Evolutionary conservation across 139 green algal species (phyloP), one percentile per base, ranked within the genome.

Genomic region (Monoraphidium neglectum): DNA sequence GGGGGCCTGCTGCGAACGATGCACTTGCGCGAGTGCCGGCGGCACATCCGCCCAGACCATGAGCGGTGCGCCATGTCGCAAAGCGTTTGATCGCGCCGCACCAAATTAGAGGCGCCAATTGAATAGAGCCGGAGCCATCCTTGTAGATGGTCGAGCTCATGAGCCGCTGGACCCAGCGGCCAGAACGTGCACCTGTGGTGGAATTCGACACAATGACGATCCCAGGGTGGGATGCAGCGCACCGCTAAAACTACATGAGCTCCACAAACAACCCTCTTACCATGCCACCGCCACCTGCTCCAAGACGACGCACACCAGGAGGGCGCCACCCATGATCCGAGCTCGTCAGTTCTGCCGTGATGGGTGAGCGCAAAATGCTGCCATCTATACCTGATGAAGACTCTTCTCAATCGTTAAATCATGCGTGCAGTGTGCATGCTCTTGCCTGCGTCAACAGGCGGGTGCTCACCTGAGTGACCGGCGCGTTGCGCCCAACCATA

Each of bases 81-180:
- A 3, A 2, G 38, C 3, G 16, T 12, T 37, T 18, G 23, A 6
- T 46, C 33, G 24, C 30, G 6, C 5, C 73, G 26, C 47, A 84
- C 79, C 80, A 94, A 66, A 35, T 87, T 91, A n/a, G 74, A 85
- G 33, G 83, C 57, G 0, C 68, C 49, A 4, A 88, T 15, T n/a
- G 56, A 77, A 51, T 87, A 89, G 2, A 79, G 57, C 46, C 77
- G 21, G 36, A 72, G 21, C 76, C 78, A 86, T 18, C 68, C 71
- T 16, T 24, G 16, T 4, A 73, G 68, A 21, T 40, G 74, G 1
- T 21, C 3, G 3, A 87, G 67, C 56, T 63, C 10, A 23, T 36
- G 24, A 32, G 83, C 46, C 46, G 85, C 33, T 13, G 38, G 24
- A 1, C 66, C 70, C 26, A 90, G 74, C 6, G 83, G 83, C 85